Evolutionary conservation across 306 rosid species (phyloP).

Genomic region (Begonia fuchsioides): DNA sequence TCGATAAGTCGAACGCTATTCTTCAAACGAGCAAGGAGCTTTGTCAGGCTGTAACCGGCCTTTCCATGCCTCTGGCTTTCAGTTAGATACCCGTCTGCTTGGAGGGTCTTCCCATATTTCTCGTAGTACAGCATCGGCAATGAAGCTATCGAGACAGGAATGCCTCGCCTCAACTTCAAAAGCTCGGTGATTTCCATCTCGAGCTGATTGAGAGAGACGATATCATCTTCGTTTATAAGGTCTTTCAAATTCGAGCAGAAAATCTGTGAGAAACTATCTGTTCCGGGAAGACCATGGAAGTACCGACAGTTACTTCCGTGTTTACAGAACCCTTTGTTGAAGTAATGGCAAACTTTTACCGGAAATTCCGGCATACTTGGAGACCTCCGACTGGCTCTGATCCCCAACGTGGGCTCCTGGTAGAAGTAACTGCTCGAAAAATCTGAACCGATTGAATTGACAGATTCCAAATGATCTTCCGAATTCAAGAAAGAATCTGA

Average conservation of each 20-base stretch:
- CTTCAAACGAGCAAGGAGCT: constrained; percentile 32
- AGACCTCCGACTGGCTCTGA: constrained; percentile 22
- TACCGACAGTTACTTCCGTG: constrained; percentile 33
- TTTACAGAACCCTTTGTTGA: constrained; percentile 34
- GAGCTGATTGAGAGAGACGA: constrained; percentile 22
- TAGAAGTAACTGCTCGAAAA: constrained; percentile 11
- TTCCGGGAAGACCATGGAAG: constrained; percentile 19
- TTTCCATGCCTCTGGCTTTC: constrained; percentile 37
- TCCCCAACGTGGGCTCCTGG: constrained; percentile 17
- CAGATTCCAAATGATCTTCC: constrained; percentile 15
- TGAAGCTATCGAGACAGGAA: constrained; percentile 30
- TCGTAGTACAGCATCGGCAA: constrained; percentile 30
- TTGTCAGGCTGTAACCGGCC: constrained; percentile 30
- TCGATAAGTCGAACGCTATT: constrained; percentile 29
- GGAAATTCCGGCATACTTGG: constrained; percentile 32
- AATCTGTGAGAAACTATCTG: constrained; percentile 16
- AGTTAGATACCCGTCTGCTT: constrained; percentile 35
- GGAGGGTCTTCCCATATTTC: constrained; percentile 26
- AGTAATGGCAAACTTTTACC: constrained; percentile 27
- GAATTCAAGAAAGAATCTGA: constrained; percentile 5
- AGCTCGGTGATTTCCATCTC: constrained; percentile 28
- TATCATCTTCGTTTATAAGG: constrained; percentile 15
- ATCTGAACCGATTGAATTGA: constrained; percentile 13
- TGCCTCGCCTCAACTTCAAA: constrained; percentile 27
- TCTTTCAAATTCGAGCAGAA: constrained; percentile 10